Base-by-base conservation (phyloP, 352 stramenopile species). In the Blastocystis hominis region DNA sequence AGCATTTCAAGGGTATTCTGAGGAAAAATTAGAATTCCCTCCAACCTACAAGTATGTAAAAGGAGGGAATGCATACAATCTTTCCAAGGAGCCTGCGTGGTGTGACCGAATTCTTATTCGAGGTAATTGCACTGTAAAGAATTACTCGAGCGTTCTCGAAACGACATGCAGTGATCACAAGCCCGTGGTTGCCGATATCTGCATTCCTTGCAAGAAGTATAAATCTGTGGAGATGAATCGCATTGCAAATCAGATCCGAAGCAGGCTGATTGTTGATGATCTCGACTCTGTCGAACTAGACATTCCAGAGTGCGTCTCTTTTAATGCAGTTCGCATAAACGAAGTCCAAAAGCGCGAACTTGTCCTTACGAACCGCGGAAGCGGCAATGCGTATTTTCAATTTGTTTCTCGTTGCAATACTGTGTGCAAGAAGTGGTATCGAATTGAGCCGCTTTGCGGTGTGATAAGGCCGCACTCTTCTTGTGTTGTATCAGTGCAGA, bases 21-120 rank as follows among this genome's bases (percentile, higher is more conserved):
- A 84, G 30, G 53, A 9, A 46, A 5, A 13, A 30, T 34, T 84
- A 1, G 34, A 56, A 38, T 84, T 84, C n/a, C 55, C 55, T 13
- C 72, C 72, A 53, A 84, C 72, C 7, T 84, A 84, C 50, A 84
- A 84, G 46, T 84, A 66, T 30, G 13, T 34, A 24, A 84, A 84
- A 34, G 72, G 72, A 1, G 20, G 4, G 1, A 53, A 34, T 17
- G n/a, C 50, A n/a, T 84, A 54, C 36, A 61, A 68, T 42, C 10
- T 2, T 56, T 24, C 20, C 3, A 40, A 53, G 44, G 40, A 56
- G 10, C 72, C 72, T 10, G 72, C 72, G n/a, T 84, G 72, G 72
- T 84, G 72, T 68, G 72, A 84, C 46, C 72, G 72, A 17, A 68
- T 84, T 55, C 55, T 84, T 3, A 53, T 34, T 20, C 36, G n/a